Base-by-base conservation (phyloP, 805 yeast species). In the Schizosaccharomyces octosporus region DNA sequence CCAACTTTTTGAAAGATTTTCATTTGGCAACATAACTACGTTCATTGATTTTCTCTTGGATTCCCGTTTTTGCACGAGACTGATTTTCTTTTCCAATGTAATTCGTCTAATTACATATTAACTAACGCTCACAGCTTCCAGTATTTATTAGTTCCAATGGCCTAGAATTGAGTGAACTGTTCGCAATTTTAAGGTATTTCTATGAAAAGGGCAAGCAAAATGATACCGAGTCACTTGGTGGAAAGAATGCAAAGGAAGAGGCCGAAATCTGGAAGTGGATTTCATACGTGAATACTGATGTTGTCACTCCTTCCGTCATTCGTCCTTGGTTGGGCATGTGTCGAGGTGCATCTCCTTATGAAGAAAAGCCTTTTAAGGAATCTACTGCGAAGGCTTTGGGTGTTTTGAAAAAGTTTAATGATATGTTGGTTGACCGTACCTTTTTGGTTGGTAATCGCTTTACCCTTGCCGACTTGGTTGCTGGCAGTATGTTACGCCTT, bases 381-480 rank as follows among this genome's bases (percentile, higher is more conserved):
- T 19, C 55, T n/a, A 3, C 6, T 9, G 29, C 55, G 5, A 24
- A 15, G 15, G 24, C 55, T 13, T 19, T 48, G 29, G 55, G 24
- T 48, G 24, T n/a, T 24, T 24, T 48, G 24, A 24, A n/a, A 13
- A 2, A 48, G 55, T 55, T 45, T 55, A 93, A 85, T 75, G 71
- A 71, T 48, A 78, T 81, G 75, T 76, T 82, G 67, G 71, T 75
- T 64, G 75, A 77, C 66, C 74, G 76, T 79, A 82, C 87, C 62
- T 85, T 75, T 74, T 77, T 84, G 66, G 88, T 79, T 63, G 85
- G 86, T 67, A 88, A 85, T 76, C 72, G 77, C 66, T 67, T 79
- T 67, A 69, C 86, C 51, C 64, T 80, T 62, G 93, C 90, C 67
- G 93, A 85, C 73, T 72, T 82, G 67, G 76, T 75, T 66, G 72